A percentile compares a stretch with the other conserved stretches of the same genome.
phyloP scores from a whole-genome alignment of 2,329 filamentous ascomycete species.

The Aureobasidium sp. region DNA sequence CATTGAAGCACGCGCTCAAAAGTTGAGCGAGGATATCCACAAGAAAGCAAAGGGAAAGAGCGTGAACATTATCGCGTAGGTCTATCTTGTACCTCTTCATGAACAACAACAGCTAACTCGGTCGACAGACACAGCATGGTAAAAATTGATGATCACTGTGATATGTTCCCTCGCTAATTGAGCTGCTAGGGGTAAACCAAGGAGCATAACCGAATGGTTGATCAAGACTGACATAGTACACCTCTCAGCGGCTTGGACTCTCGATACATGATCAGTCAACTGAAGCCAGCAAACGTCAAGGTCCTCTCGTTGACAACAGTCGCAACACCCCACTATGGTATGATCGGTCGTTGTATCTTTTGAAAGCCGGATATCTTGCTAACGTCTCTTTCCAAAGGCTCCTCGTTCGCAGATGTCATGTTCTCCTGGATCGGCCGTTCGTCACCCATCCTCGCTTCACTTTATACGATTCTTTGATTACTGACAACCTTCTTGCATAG shows the following conservation, averaged over 20 bases:
- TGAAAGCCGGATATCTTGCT: not conserved
- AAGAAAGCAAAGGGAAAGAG: constrained; percentile 45
- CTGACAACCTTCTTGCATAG: constrained; percentile 12
- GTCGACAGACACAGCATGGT: constrained; percentile 44
- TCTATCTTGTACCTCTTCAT: too few relatives aligned
- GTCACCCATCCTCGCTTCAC: not conserved
- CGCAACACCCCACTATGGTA: constrained; percentile 51
- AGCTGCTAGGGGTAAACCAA: constrained; percentile 27
- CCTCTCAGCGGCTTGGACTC: constrained; percentile 50
- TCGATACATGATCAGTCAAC: constrained; percentile 54
- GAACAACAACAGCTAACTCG: too few relatives aligned
- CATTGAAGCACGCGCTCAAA: constrained; percentile 49
- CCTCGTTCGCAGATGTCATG: constrained; percentile 54
- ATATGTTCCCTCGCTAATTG: not conserved
- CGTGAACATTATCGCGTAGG: constrained; percentile 53
- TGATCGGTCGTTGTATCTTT: constrained; percentile 6
- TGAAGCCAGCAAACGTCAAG: constrained; percentile 58
- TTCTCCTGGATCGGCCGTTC: constrained; percentile 49
- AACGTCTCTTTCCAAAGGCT: constrained; percentile 29
- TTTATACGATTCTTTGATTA: too few relatives aligned
- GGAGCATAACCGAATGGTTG: not conserved
- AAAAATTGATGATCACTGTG: not conserved
- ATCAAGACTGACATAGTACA: not conserved
- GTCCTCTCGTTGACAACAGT: constrained; percentile 62
- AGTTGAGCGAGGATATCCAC: constrained; percentile 45